phyloP scores from a whole-genome alignment of 2,329 filamentous ascomycete genomes.

The Microthyrium microscopicum region DNA sequence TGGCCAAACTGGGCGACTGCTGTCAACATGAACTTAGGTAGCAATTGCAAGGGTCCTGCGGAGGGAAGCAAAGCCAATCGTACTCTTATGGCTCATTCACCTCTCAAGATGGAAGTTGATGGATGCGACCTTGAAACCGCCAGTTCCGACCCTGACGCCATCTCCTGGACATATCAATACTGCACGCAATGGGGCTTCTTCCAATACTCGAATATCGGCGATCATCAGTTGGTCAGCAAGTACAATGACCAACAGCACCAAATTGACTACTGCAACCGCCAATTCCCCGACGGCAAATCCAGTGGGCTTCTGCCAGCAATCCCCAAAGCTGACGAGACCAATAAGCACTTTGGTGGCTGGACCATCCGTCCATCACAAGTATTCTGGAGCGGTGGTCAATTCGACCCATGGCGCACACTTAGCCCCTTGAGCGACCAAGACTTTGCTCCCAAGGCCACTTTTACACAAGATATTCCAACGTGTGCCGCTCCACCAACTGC shows the following conservation, averaged over 20 bases:
- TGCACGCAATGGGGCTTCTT: conserved; percentile 37
- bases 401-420: conserved; percentile 35
- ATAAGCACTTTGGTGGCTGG: conserved; percentile 33
- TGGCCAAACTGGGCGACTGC: conserved; percentile 22
- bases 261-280: conserved; percentile 28
- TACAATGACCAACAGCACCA: conserved; percentile 29
- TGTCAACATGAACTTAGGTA: conserved; percentile 23
- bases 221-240: conserved; percentile 28
- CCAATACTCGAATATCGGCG: conserved; percentile 31
- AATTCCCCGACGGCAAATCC: conserved; percentile 28
- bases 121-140: conserved; percentile 23
- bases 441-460: conserved; percentile 23
- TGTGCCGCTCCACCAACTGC: conserved; percentile 23
- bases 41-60: conserved; percentile 22
- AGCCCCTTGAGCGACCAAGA: conserved; percentile 25
- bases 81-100: neutral
- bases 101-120: conserved; percentile 9
- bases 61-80: neutral
- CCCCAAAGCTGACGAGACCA: conserved; percentile 24
- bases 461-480: conserved; percentile 25
- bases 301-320: conserved; percentile 24
- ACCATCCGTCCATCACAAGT: conserved; percentile 33
- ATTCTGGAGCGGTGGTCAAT: conserved; percentile 34
- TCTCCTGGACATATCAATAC: conserved; percentile 35
- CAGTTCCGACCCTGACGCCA: conserved; percentile 20